Base-by-base conservation (phyloP, 345 rosid genomes). In the Gossypioides kirkii region DNA sequence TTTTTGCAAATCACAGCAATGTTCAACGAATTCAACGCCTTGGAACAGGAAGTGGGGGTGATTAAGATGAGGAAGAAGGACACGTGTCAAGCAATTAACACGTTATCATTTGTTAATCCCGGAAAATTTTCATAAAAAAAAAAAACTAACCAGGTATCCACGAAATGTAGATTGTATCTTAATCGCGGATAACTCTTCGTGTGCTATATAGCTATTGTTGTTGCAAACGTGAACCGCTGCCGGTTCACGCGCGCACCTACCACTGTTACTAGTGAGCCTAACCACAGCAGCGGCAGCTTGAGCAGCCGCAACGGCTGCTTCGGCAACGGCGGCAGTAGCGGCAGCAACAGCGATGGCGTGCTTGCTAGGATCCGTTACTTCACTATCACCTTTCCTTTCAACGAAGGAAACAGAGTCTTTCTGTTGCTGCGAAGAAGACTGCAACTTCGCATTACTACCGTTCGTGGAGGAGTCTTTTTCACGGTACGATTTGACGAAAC, bases 301-400 rank as follows among this genome's bases (percentile, higher is more conserved):
- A 2, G 95, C 98, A 0, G 93, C 94, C 3, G 87, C 87, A 2
- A 90, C 91, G 1, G 97, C 98, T 0, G 90, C 93, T 69, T 89
- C 93, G 13, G 96, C 93, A 11, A 83, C 94, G 0, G 86, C 93
- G 8, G 97, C 93, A 0, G 90, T 87, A 2, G 98, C 98, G 2
- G 92, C 89, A 0, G 98, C 97, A 12, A 92, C 88, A 5, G 92
- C 91, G 74, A 92, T 83, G n/a, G 93, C 95, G 45, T 89, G 93
- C 50, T 84, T 81, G 54, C 72, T 83, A 0, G 88, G 79, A 70
- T 84, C 82, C 14, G 23, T 82, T 10, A 10, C 59, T 50, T 50
- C 59, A 69, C 16, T 2, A 23, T 60, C 82, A 13, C 43, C 69
- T 14, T 72, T 77, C 1, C 79, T 80, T 0, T 49, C 77, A 25